Base-by-base conservation (phyloP, 1,139 yeast genomes). In the Suhomyces atakaporum region DNA sequence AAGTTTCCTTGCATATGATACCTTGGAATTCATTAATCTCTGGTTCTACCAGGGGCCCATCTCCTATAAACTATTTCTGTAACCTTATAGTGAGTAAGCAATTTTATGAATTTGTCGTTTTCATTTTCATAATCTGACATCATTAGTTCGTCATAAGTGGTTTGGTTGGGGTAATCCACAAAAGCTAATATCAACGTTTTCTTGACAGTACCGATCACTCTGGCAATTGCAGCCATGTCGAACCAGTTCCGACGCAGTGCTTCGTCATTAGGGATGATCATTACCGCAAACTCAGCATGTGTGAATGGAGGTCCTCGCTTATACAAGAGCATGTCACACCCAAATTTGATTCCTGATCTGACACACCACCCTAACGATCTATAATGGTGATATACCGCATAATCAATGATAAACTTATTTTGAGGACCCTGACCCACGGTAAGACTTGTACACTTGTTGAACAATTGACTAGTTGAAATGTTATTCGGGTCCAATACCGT, bases 281-380 rank as follows among this genome's bases (percentile, higher is more conserved):
- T 57, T 2, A 81, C 56, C 3, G 94, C 87, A 57, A 79, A 87
- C 51, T 89, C 96, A 0, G 98, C 97, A 57, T 92, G 99, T 31
- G 84, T 78, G 56, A 90, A 89, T 1, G 97, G 97, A 7, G 98
- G 98, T 0, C 99, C 99, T 39, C 92, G 71, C 39, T 83, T 79
- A 58, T 92, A 92, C 6, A 92, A 66, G 13, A 92, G 64, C 59
- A 70, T 82, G 49, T 90, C 95, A 15, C 87, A 77, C 2, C 97
- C 96, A 60, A 92, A 92, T 56, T 92, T 92, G 40, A 90, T 77
- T 0, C 97, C 98, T 1, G 90, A 78, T 42, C 95, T 72, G 2
- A 83, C 95, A 67, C 97, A 90, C 97, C 97, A 92, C 0, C 97
- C 97, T 22, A 80, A 72, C 0, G 96, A 80, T 36, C 96, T 72